Conservation (phyloP, 1,139 yeast species). For the Martiniozyma asiatica region DNA sequence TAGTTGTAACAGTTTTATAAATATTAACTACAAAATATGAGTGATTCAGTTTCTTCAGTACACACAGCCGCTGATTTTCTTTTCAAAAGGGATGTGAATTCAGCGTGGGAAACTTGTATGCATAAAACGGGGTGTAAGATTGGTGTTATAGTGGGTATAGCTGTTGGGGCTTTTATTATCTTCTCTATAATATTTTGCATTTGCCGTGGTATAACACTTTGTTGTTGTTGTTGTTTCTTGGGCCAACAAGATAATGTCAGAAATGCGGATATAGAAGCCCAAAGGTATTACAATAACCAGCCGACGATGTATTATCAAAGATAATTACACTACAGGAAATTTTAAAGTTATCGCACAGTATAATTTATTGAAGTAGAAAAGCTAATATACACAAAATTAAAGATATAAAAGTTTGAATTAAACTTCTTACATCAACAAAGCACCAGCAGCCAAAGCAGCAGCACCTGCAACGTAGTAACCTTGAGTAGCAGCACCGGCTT, state of each 20-base stretch:
- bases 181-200: conserved; percentile 35
- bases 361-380: too few relatives aligned
- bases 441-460: conserved; percentile 20
- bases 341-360: too few relatives aligned
- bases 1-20: too few relatives aligned
- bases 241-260: conserved; percentile 7
- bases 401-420: too few relatives aligned
- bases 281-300: conserved; percentile 10
- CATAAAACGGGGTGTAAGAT: conserved; percentile 63
- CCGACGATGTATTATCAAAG: conserved; percentile 19
- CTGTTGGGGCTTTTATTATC: conserved; percentile 35
- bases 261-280: conserved; percentile 9
- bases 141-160: conserved; percentile 65
- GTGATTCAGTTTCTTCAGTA: too few relatives aligned
- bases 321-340: too few relatives aligned
- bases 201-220: conserved; percentile 34
- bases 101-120: conserved; percentile 68
- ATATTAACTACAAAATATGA: too few relatives aligned
- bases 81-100: too few relatives aligned
- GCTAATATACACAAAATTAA: too few relatives aligned
- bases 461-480: conserved; percentile 20
- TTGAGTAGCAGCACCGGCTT: conserved; percentile 14
- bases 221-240: conserved; percentile 4
- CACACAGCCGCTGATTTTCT: too few relatives aligned
- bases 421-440: conserved; percentile 15